Conservation (phyloP, 805 yeast genomes). For the Candida endomychidarum region DNA sequence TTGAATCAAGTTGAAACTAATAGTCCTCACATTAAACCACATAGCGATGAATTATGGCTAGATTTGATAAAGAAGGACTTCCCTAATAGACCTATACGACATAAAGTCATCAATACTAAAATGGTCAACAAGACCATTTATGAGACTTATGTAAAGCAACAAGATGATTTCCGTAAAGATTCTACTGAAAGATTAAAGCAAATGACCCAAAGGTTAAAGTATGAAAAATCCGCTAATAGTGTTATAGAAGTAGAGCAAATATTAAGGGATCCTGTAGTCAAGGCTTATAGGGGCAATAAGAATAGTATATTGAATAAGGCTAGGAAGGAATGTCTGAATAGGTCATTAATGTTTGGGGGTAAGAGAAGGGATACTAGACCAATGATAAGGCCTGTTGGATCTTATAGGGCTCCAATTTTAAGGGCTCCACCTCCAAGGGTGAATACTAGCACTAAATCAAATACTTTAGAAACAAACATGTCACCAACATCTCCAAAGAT, state of each 20-base stretch:
- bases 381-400: conserved; percentile 5
- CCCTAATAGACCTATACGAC: conserved; percentile 39
- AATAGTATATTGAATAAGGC: conserved; percentile 34
- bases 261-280: conserved; percentile 30
- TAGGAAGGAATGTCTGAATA: conserved; percentile 31
- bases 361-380: conserved; percentile 6
- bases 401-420: no score
- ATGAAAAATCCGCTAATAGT: conserved; percentile 42
- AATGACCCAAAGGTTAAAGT: conserved; percentile 39
- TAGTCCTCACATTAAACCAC: conserved; percentile 43
- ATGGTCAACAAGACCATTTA: conserved; percentile 42
- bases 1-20: conserved; percentile 39
- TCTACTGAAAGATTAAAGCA: conserved; percentile 46
- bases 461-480: no score
- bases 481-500: conserved; percentile 1
- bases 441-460: no score
- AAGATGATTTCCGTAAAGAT: conserved; percentile 43
- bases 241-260: conserved; percentile 31
- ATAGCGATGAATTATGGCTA: conserved; percentile 48
- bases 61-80: conserved; percentile 47
- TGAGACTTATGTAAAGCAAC: conserved; percentile 36
- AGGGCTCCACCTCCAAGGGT: no score
- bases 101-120: background rate
- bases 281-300: conserved; percentile 15
- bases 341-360: conserved; percentile 31